Evolutionary conservation across 495 filamentous ascomycete species (phyloP), one percentile per base, ranked within the genome.

Genomic region (Acidiella bohemica): DNA sequence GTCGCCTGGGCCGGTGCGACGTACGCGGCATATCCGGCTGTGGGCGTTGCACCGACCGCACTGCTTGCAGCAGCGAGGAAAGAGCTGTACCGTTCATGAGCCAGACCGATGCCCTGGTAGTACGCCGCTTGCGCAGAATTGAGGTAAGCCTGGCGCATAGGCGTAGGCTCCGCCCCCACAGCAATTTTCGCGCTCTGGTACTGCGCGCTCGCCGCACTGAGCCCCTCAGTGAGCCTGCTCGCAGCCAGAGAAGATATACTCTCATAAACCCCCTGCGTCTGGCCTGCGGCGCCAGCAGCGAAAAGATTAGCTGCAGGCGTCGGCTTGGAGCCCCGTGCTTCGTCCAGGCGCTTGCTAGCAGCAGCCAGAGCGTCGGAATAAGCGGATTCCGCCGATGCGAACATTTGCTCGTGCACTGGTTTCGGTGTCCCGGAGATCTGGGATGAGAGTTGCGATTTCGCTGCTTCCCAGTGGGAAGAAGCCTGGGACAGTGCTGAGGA

Each of bases 61-160:
- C 60, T 68, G 16, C 76, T 80, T 17, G 79, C 81, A 7, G 78
- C 73, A 10, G 65, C 66, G 5, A 86, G 44, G 49, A 88, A 85
- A 20, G 77, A 74, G 8, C 78, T 73, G 50, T 84, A 87, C 14
- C 74, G 72, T 30, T 76, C 81, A 53, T 90, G 80, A 2, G 83
- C 83, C 16, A 84, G 47, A 12, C 83, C 83, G 38, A 87, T 47
- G 8, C 73, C 80, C 40, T 83, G 77, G 48, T 85, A 85, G 55
- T 86, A 90, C 47, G 76, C 78, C 38, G 74, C 65, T 45, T 72
- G 75, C 20, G 78, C 76, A 40, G 75, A 70, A 14, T 73, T 63
- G 7, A 80, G 47, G 39, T 69, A 69, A 26, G 65, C 64, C 47
- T 77, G 70, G 46, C 65, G 63, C 12, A 64, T 62, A 30, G 65